Conservation (phyloP, 2,329 filamentous ascomycete genomes). For the Fusarium sp. region DNA sequence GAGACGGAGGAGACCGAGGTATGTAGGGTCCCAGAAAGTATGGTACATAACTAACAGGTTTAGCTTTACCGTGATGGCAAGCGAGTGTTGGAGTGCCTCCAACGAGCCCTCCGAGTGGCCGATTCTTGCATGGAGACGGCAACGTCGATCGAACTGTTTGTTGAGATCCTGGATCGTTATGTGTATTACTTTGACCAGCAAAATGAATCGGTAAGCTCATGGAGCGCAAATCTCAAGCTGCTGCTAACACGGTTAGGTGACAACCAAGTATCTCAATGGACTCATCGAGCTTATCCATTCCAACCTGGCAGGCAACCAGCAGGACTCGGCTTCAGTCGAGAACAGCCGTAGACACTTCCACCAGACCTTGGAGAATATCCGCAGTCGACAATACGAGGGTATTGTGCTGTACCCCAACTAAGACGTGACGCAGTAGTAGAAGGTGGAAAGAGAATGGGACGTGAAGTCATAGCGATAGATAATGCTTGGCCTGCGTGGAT, state of each 20-base stretch:
- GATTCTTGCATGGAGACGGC: conserved; percentile 99
- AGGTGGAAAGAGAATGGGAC: conserved; percentile 15
- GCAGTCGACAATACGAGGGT: conserved; percentile 91
- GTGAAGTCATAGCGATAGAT: conserved; percentile 43
- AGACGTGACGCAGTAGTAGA: conserved; percentile 9
- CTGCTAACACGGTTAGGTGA: conserved; percentile 66
- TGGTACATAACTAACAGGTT: conserved; percentile 32
- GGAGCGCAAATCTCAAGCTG: neutral
- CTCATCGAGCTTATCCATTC: conserved; percentile 98
- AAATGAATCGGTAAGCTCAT: conserved; percentile 83
- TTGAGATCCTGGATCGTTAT: conserved; percentile 97
- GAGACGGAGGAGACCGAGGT: conserved; percentile 87
- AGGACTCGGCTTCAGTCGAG: conserved; percentile 85
- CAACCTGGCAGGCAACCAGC: conserved; percentile 87
- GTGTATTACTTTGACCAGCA: conserved; percentile 99
- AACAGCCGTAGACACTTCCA: conserved; percentile 94
- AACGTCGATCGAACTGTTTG: conserved; percentile 96
- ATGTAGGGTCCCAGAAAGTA: conserved; percentile 52
- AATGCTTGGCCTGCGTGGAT: conserved; percentile 37
- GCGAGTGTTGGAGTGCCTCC: conserved; percentile 93
- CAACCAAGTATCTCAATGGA: conserved; percentile 97
- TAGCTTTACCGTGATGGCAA: conserved; percentile 98
- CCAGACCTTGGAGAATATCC: conserved; percentile 93
- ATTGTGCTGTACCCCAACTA: conserved; percentile 76
- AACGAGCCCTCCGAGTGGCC: conserved; percentile 93